Base-by-base conservation (phyloP, 83 land plant genomes). In the Picea abies region DNA sequence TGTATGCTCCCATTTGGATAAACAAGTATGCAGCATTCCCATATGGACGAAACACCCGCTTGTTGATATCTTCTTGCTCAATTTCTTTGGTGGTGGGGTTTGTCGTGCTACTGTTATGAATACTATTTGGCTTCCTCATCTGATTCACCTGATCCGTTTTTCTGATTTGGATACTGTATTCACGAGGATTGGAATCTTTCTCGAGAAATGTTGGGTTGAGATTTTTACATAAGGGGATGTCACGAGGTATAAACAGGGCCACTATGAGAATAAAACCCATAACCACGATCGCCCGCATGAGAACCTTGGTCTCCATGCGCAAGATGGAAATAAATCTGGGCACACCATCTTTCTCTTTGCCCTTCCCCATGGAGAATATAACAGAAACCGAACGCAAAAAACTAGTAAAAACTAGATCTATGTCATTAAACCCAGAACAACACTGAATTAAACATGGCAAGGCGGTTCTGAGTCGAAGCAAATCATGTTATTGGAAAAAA, bases 1-100 rank as follows among this genome's bases (percentile, higher is more conserved):
- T n/a, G n/a, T n/a, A n/a, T n/a, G n/a, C n/a, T n/a, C n/a, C n/a
- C n/a, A n/a, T n/a, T n/a, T n/a, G n/a, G n/a, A n/a, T n/a, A n/a
- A n/a, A n/a, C n/a, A n/a, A 95, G 84, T 87, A 90, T 0, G 96
- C 91, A 2, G 93, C 98, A 44, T 88, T 61, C 67, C 96, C 98
- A 83, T 82, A 79, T 4, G 90, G 82, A 25, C 73, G 35, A 85
- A 95, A 92, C 16, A 75, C 80, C 25, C 96, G 75, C 76, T 84
- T 86, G 56, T 32, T 71, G 23, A 5, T 71, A 0, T 2, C 19
- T 14, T 73, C 23, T 2, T 20, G 12, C 12, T 20, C 23, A n/a
- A 37, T 29, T 26, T 17, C 14, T 3, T 4, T 67, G 39, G 9
- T 67, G 29, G 4, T 26, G 0, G 56, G 56, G 10, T 52, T 11